A percentile compares a stretch with the other conserved stretches of the same genome.
phyloP scores from a whole-genome alignment of 1,284 basidiomycete genomes.

The Papiliotrema nemorosa region DNA sequence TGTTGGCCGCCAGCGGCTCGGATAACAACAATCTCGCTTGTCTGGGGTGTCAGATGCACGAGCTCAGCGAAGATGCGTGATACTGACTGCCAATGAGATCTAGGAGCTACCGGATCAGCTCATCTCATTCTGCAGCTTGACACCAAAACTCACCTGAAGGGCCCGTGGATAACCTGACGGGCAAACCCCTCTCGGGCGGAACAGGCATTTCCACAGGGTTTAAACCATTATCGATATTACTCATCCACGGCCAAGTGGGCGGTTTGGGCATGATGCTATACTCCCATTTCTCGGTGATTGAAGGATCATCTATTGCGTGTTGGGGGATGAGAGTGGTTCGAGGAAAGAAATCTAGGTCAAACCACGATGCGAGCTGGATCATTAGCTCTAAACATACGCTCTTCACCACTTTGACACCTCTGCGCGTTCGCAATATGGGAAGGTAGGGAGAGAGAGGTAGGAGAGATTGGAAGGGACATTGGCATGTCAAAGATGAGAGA shows the following conservation, averaged over 20 bases:
- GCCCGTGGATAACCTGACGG: conserved; percentile 44
- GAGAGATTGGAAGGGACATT: too few relatives aligned
- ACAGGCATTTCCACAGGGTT: conserved; percentile 42
- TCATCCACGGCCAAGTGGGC: conserved; percentile 34
- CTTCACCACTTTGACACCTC: too few relatives aligned
- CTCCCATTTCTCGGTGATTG: conserved; percentile 24
- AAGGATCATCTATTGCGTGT: conserved; percentile 9
- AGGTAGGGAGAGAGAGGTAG: neutral
- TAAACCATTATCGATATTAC: conserved; percentile 31
- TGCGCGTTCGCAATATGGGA: neutral
- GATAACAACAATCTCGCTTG: conserved; percentile 43
- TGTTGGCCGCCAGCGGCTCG: conserved; percentile 50
- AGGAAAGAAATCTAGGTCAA: conserved; percentile 44
- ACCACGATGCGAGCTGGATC: conserved; percentile 47
- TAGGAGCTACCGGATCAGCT: too few relatives aligned
- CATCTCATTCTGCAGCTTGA: too few relatives aligned
- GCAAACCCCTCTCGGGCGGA: conserved; percentile 37
- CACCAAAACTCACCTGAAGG: conserved; percentile 32
- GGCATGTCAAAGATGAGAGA: neutral
- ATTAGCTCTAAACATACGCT: neutral
- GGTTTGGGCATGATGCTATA: conserved; percentile 24
- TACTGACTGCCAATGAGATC: conserved; percentile 48
- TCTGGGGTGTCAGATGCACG: conserved; percentile 13
- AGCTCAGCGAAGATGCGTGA: too few relatives aligned
- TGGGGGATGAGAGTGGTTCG: conserved; percentile 4